Conservation (phyloP, 177 flowering plant species). For the Telopea speciosissima region DNA sequence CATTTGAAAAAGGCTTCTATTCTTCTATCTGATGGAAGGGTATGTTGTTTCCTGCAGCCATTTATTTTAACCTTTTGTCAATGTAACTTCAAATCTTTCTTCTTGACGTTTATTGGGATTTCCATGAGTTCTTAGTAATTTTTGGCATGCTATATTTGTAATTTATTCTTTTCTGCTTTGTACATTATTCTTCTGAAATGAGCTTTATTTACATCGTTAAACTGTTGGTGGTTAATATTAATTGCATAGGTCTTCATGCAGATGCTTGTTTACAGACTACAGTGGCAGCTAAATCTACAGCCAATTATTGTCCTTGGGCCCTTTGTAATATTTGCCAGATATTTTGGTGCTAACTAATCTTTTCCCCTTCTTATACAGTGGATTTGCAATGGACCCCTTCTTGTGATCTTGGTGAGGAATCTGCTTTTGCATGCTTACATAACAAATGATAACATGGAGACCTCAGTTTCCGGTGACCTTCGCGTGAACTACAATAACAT, state of each 20-base stretch:
- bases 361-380: constrained; percentile 33
- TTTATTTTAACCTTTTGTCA: background rate
- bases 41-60: constrained; percentile 25
- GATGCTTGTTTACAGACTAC: background rate
- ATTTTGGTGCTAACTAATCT: background rate
- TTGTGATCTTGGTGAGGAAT: constrained; percentile 54
- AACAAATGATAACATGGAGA: constrained; percentile 27
- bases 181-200: background rate
- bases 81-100: background rate
- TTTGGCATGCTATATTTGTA: too few species aligned
- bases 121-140: too few species aligned
- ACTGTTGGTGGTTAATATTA: background rate
- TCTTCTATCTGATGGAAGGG: constrained; percentile 85
- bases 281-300: background rate
- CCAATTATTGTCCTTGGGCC: background rate
- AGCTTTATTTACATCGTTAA: background rate
- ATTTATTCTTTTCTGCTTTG: background rate
- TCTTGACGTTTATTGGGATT: too few species aligned
- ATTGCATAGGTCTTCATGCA: background rate
- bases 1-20: constrained; percentile 56
- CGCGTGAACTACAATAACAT: constrained; percentile 79
- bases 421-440: constrained; percentile 26
- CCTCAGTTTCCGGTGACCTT: constrained; percentile 43
- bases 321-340: background rate
- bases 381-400: constrained; percentile 69